Evolutionary conservation across 306 rosid species (phyloP).

Genomic region (Biancaea sappan): DNA sequence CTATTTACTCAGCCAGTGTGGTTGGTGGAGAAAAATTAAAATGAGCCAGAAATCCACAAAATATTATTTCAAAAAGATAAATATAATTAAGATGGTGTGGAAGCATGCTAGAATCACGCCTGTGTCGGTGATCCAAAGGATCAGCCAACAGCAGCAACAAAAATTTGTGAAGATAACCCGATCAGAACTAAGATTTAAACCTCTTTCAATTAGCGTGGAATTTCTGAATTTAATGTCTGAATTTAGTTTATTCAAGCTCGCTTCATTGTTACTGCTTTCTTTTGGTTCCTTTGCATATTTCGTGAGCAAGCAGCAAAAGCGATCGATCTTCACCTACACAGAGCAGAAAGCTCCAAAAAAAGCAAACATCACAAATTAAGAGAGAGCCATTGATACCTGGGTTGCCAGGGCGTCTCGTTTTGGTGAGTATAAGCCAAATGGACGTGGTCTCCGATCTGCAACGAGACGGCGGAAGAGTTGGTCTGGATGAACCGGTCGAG

Average conservation of each 20-base stretch:
- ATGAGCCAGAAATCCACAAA: background rate
- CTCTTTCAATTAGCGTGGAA: background rate
- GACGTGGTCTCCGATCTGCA: constrained; percentile 70
- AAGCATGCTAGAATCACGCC: background rate
- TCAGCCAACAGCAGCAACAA: background rate
- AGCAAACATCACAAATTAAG: too few species aligned
- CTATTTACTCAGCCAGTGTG: background rate
- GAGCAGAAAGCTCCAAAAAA: too few species aligned
- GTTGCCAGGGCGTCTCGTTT: constrained; percentile 64
- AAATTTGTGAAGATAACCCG: background rate
- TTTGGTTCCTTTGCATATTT: background rate
- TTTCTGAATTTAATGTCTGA: background rate
- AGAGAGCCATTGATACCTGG: constrained; percentile 58
- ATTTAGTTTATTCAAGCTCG: background rate
- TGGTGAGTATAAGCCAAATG: constrained; percentile 76
- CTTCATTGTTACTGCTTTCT: background rate
- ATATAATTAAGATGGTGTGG: background rate
- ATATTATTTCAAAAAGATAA: background rate
- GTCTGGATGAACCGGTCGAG: constrained; percentile 60
- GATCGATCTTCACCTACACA: background rate
- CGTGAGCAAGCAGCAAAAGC: background rate
- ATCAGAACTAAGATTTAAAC: background rate
- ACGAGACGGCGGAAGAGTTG: constrained; percentile 62
- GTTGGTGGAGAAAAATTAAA: constrained; percentile 7
- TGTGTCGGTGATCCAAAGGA: background rate